Percentiles rank a stretch among this genome's conserved stretches.
Evolutionary conservation across 208 protist species (phyloP).

Genomic region (Crithidia brevicula): DNA sequence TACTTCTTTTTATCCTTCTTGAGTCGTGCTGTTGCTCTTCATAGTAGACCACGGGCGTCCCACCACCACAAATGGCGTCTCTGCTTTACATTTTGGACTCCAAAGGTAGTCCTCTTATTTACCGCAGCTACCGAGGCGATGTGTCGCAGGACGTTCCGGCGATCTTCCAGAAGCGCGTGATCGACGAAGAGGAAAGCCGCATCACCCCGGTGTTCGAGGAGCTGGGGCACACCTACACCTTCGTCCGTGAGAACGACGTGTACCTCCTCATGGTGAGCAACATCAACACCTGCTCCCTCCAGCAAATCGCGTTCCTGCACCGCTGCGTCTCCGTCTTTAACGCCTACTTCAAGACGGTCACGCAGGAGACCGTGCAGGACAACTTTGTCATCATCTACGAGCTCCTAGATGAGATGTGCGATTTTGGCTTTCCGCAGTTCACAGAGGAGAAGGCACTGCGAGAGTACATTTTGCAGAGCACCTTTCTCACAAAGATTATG

Average conservation of each 20-base stretch:
- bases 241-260: slow-evolving; percentile 95
- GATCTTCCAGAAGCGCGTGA: slow-evolving; percentile 88
- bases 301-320: slow-evolving; percentile 96
- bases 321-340: slow-evolving; percentile 92
- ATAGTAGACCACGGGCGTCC: too few relatives aligned
- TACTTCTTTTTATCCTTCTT: neutral
- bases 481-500: slow-evolving; percentile 50
- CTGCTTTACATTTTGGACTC: slow-evolving; percentile 94
- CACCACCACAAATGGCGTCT: slow-evolving; percentile 79
- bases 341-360: slow-evolving; percentile 95
- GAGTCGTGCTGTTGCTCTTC: neutral
- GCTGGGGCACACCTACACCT: slow-evolving; percentile 94
- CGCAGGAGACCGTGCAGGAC: slow-evolving; percentile 96
- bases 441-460: slow-evolving; percentile 96
- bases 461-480: slow-evolving; percentile 95
- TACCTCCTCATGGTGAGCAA: slow-evolving; percentile 95
- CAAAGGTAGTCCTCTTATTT: slow-evolving; percentile 95
- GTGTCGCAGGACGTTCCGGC: slow-evolving; percentile 84
- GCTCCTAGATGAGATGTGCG: slow-evolving; percentile 98
- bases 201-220: slow-evolving; percentile 94
- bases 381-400: slow-evolving; percentile 99
- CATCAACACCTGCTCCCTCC: slow-evolving; percentile 94
- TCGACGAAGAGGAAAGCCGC: slow-evolving; percentile 93
- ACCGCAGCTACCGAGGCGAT: slow-evolving; percentile 96
- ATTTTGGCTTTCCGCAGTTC: slow-evolving; percentile 99